Base-by-base conservation (phyloP, 371 early-diverging fungal genomes). In the Mucor racemosus region DNA sequence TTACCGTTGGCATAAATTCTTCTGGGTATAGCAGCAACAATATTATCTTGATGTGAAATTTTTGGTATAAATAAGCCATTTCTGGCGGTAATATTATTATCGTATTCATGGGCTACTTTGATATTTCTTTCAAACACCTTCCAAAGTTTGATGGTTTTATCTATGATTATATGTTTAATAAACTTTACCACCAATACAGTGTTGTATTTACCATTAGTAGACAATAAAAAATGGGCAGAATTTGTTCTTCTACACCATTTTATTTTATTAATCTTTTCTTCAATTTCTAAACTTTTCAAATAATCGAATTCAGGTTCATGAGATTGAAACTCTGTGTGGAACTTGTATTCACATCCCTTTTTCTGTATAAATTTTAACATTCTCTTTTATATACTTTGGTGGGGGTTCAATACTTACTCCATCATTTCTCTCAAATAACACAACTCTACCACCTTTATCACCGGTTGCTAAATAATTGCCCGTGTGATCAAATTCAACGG, bases 251-350 rank as follows among this genome's bases (percentile, higher is more conserved):
- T 91, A 81, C 96, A 94, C 96, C 98, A 97, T 68, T 97, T 94
- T 75, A 99, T 98, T 76, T 98, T 95, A 81, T 98, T 98, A 80
- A 99, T 99, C 80, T 99, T 98, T 74, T 99, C 99, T 77, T 98
- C 97, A 65, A 99, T 99, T 77, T 99, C 99, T 78, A 99, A 88
- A 86, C 95, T 96, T 86, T 99, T 99, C 63, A 99, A 88, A 79
- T 99, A 99, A 82, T 99, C 99, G 75, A 99, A 99, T 86, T 98
- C 99, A 38, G 99, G 95, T 77, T 98, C 96, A 84, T 99, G 99
- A 61, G 98, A 98, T 77, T 99, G 99, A 74, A 99, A 99, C 80
- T 99, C 99, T 48, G 99, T 97, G 73, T 95, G 94, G 75, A 99
- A 98, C 82, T 95, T 95, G 89, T 98, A 99, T 78, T 98, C 99